These are phyloP conservation scores for Trichophyton verrucosum DNA, from an alignment of 2,329 filamentous ascomycete species.

Conservation along the genomic window DNA sequence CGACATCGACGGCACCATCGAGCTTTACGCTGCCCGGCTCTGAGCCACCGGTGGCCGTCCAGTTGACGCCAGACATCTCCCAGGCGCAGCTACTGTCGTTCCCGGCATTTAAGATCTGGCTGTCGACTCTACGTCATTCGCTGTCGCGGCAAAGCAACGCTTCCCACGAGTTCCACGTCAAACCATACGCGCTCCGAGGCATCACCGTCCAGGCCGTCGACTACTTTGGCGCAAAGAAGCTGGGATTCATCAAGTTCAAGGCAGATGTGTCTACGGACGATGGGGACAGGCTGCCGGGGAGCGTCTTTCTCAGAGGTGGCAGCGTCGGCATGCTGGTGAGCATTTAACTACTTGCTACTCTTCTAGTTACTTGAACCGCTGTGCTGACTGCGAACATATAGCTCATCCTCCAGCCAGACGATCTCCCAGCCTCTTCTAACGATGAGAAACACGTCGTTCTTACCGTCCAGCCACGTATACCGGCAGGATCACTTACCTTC, in stretches of 20 bases:
- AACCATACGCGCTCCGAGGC: slow-evolving; percentile 40
- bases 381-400: slow-evolving; percentile 14
- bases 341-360: not conserved
- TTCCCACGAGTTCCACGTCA: slow-evolving; percentile 39
- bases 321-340: slow-evolving; percentile 46
- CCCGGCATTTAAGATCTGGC: slow-evolving; percentile 45
- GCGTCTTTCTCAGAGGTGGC: slow-evolving; percentile 46
- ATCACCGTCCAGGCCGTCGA: slow-evolving; percentile 45
- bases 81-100: slow-evolving; percentile 38
- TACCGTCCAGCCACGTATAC: slow-evolving; percentile 46
- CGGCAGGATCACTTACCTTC: slow-evolving; percentile 43
- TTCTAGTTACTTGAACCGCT: not conserved
- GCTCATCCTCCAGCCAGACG: slow-evolving; percentile 44
- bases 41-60: slow-evolving; percentile 25
- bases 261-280: slow-evolving; percentile 41
- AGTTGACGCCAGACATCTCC: slow-evolving; percentile 32
- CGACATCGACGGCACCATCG: slow-evolving; percentile 33
- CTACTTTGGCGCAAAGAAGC: slow-evolving; percentile 37
- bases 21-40: slow-evolving; percentile 28
- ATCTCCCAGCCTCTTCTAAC: slow-evolving; percentile 23
- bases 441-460: slow-evolving; percentile 39
- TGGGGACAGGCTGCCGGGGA: slow-evolving; percentile 42
- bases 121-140: slow-evolving; percentile 38
- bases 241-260: slow-evolving; percentile 47
- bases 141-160: slow-evolving; percentile 35